Percentiles rank a stretch among this genome's conserved stretches.
Conservation (phyloP, 2,329 filamentous ascomycete species). For the Setomelanomma holmii region DNA sequence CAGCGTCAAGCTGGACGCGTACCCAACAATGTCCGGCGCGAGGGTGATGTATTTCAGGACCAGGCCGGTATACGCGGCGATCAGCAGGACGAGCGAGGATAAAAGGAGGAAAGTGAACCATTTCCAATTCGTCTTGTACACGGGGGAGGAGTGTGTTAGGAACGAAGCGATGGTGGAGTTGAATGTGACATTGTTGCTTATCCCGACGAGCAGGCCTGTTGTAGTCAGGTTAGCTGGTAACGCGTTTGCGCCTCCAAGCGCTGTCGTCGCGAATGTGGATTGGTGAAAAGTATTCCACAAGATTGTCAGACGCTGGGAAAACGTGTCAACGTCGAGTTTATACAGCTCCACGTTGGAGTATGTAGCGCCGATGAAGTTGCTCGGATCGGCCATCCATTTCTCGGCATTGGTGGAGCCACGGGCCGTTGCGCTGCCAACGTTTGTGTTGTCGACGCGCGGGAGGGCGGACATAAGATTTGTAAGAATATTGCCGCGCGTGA, state of each 20-base stretch:
- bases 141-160: constrained; percentile 1
- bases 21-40: constrained; percentile 37
- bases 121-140: constrained; percentile 34
- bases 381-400: constrained; percentile 31
- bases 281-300: constrained; percentile 39
- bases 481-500: constrained; percentile 10
- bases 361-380: constrained; percentile 27
- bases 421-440: constrained; percentile 4
- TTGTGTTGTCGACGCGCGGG: constrained; percentile 26
- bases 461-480: constrained; percentile 15
- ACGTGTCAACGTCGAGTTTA: constrained; percentile 19
- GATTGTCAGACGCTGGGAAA: constrained; percentile 31
- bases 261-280: constrained; percentile 32
- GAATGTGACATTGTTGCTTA: constrained; percentile 15
- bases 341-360: constrained; percentile 26
- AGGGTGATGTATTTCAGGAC: constrained; percentile 38
- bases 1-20: constrained; percentile 31
- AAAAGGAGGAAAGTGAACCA: constrained; percentile 34
- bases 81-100: constrained; percentile 30
- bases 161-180: constrained; percentile 18
- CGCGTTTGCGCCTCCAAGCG: constrained; percentile 29
- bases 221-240: constrained; percentile 26
- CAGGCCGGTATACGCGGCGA: constrained; percentile 32
- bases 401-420: constrained; percentile 33
- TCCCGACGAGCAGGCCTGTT: constrained; percentile 8